Evolutionary conservation across 805 yeast genomes (phyloP).

Genomic region (Yarrowia osloensis): DNA sequence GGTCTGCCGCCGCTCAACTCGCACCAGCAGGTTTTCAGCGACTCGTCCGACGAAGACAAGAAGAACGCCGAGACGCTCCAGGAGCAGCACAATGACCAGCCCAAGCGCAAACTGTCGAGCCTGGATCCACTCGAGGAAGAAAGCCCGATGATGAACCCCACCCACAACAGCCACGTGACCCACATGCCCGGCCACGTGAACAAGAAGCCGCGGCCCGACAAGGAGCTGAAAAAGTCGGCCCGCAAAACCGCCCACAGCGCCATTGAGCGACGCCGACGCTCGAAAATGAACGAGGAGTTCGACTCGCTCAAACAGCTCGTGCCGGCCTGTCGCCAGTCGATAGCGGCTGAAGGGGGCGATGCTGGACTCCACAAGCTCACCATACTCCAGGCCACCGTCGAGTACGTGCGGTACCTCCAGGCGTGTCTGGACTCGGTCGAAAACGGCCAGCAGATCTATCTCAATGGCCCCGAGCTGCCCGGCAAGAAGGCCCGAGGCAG

Average conservation of each 20-base stretch:
- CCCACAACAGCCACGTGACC: neutral
- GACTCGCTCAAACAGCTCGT: constrained; percentile 75
- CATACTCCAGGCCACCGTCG: constrained; percentile 79
- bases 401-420: constrained; percentile 72
- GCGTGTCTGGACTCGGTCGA: constrained; percentile 32
- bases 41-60: constrained; percentile 13
- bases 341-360: constrained; percentile 43
- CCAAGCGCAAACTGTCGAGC: neutral
- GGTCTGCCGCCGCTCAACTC: neutral
- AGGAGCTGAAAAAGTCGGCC: constrained; percentile 50
- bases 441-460: constrained; percentile 20
- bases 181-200: neutral
- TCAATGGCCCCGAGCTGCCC: constrained; percentile 23
- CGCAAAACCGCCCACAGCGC: constrained; percentile 67
- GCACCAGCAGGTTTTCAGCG: constrained; percentile 10
- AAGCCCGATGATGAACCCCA: neutral
- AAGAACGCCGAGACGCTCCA: neutral
- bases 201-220: constrained; percentile 27
- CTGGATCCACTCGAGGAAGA: constrained; percentile 11
- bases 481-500: constrained; percentile 20
- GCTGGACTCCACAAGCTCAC: constrained; percentile 80
- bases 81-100: neutral
- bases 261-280: constrained; percentile 75
- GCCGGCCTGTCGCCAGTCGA: constrained; percentile 70
- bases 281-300: constrained; percentile 78